phyloP scores from a whole-genome alignment of 2,329 filamentous ascomycete genomes.

The Shiraia sp. region DNA sequence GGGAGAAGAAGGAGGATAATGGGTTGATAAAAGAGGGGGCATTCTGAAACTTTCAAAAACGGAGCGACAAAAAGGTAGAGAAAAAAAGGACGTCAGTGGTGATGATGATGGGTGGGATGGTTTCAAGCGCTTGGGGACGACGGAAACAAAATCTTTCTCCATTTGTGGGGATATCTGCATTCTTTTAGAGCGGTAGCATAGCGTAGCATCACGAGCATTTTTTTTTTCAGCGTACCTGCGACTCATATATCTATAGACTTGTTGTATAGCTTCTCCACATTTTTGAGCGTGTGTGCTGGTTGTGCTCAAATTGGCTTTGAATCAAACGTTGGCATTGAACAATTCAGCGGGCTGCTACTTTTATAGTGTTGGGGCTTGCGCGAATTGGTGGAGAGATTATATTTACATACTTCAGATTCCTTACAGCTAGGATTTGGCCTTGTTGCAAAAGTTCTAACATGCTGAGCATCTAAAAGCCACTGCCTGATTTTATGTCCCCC shows the following conservation, averaged over 20 bases:
- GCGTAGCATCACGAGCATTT: constrained; percentile 9
- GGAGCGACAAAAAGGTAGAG: not conserved
- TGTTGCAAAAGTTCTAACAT: too few relatives aligned
- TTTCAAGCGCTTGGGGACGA: not conserved
- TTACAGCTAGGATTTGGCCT: too few relatives aligned
- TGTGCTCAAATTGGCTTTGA: too few relatives aligned
- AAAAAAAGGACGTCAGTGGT: not conserved
- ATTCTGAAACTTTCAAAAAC: not conserved
- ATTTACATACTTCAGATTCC: too few relatives aligned
- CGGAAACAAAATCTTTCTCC: not conserved
- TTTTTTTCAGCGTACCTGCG: not conserved
- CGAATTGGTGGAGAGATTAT: too few relatives aligned
- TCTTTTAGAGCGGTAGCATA: constrained; percentile 5
- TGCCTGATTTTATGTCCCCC: too few relatives aligned
- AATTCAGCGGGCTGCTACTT: too few relatives aligned
- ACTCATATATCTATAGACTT: not conserved
- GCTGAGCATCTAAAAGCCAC: too few relatives aligned
- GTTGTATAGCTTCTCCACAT: not conserved
- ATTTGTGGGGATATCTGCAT: constrained; percentile 11
- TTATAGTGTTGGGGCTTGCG: too few relatives aligned
- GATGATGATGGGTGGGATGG: not conserved
- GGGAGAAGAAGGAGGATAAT: constrained; percentile 37
- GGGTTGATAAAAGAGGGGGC: constrained; percentile 1
- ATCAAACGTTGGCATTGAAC: too few relatives aligned
- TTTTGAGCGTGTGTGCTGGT: too few relatives aligned